phyloP scores from a whole-genome alignment of 805 yeast species.

The Candida xyloterini region DNA sequence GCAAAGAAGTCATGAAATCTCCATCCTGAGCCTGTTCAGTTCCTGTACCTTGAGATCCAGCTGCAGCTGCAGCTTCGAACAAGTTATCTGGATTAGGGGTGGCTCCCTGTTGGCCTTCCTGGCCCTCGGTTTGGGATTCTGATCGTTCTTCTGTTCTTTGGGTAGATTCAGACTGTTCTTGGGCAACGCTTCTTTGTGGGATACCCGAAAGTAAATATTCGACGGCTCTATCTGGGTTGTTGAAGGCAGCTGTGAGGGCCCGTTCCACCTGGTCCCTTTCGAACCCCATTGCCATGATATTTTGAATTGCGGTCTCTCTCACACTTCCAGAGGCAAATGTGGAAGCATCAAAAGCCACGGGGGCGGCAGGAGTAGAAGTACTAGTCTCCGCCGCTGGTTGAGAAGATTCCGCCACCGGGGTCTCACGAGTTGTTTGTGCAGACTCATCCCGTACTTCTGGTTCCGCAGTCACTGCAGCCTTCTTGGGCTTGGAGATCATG shows the following conservation, averaged over 20 bases:
- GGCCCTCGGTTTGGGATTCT: slow-evolving; percentile 22
- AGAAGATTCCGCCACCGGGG: slow-evolving; percentile 26
- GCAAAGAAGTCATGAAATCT: slow-evolving; percentile 51
- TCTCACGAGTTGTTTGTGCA: slow-evolving; percentile 18
- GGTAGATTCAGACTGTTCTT: slow-evolving; percentile 6
- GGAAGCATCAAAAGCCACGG: slow-evolving; percentile 38
- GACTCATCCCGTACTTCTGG: slow-evolving; percentile 21
- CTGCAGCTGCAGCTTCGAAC: slow-evolving; percentile 47
- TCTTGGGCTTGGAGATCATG: slow-evolving; percentile 69
- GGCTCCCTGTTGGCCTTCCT: slow-evolving; percentile 24
- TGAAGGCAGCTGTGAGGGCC: slow-evolving; percentile 92
- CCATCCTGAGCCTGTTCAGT: slow-evolving; percentile 29
- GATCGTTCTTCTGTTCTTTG: slow-evolving; percentile 21
- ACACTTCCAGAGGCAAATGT: slow-evolving; percentile 75
- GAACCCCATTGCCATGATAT: slow-evolving; percentile 96
- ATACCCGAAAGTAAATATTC: slow-evolving; percentile 90
- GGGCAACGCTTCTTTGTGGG: slow-evolving; percentile 48
- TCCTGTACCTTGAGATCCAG: slow-evolving; percentile 31
- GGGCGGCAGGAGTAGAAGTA: slow-evolving; percentile 20
- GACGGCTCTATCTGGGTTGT: slow-evolving; percentile 97
- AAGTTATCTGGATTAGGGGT: slow-evolving; percentile 43
- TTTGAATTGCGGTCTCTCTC: slow-evolving; percentile 72
- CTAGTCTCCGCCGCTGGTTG: slow-evolving; percentile 25
- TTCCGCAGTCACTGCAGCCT: slow-evolving; percentile 30
- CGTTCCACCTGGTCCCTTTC: slow-evolving; percentile 81